phyloP scores from a whole-genome alignment of 768 basidiomycete species.

The Phaeotremella skinneri region DNA sequence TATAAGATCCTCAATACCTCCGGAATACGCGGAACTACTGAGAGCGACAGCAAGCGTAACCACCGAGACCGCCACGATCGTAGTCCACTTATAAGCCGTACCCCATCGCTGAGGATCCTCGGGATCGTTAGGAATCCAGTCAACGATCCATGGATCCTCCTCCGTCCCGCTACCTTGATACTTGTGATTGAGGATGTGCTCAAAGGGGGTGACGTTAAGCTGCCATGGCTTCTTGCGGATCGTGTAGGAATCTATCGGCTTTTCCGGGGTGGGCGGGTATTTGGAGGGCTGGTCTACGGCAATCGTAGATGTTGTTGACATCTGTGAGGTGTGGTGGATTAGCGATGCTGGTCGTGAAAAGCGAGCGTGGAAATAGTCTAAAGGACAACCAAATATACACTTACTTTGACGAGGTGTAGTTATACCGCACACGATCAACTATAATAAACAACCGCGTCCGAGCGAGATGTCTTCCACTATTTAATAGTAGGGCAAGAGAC shows the following conservation, averaged over 20 bases:
- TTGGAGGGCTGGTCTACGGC: background rate
- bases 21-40: constrained; percentile 39
- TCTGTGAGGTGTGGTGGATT: no score
- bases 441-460: no score
- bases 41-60: constrained; percentile 47
- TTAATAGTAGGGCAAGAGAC: no score
- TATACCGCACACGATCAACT: no score
- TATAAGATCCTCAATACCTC: constrained; percentile 27
- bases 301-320: no score
- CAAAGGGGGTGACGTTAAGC: constrained; percentile 42
- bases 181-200: constrained; percentile 29
- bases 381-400: no score
- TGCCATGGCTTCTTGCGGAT: constrained; percentile 41
- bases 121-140: constrained; percentile 46
- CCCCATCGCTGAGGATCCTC: constrained; percentile 49
- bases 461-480: no score
- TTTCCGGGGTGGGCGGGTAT: constrained; percentile 2
- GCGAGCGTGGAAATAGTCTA: no score
- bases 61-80: constrained; percentile 34
- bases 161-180: constrained; percentile 46
- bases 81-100: constrained; percentile 41
- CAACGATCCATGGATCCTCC: constrained; percentile 48
- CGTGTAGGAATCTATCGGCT: constrained; percentile 22
- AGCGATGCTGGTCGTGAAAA: no score
- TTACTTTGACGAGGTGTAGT: no score